Conservation (phyloP, 2,329 filamentous ascomycete genomes). For the Fusarium papillatum region DNA sequence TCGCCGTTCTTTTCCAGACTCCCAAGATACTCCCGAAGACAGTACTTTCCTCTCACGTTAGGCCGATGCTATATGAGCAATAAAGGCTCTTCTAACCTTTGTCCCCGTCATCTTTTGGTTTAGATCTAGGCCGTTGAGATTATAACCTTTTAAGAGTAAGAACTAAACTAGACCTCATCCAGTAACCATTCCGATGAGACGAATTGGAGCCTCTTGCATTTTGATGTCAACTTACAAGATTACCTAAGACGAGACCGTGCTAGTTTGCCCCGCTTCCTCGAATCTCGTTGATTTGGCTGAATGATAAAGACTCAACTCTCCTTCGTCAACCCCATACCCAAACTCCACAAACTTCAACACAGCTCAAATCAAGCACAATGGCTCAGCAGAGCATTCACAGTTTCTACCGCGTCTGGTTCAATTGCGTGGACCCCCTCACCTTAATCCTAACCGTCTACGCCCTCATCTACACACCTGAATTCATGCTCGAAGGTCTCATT, state of each 20-base stretch:
- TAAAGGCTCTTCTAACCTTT: not conserved
- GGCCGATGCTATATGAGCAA: not conserved
- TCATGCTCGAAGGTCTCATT: constrained; percentile 36
- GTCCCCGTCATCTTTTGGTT: not conserved
- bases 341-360: not conserved
- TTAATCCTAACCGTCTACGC: constrained; percentile 29
- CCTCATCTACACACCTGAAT: constrained; percentile 25
- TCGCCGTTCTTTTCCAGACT: not conserved
- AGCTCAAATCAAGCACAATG: constrained; percentile 5
- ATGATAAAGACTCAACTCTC: not conserved
- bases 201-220: not conserved
- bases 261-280: not conserved
- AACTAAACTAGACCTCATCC: not conserved
- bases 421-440: constrained; percentile 32
- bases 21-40: not conserved
- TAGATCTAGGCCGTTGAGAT: not conserved
- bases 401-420: constrained; percentile 43
- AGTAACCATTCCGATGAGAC: too few relatives aligned
- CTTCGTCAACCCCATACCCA: not conserved
- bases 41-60: not conserved
- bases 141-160: not conserved
- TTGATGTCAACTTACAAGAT: not conserved
- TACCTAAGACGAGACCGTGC: not conserved
- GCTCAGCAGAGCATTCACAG: constrained; percentile 1
- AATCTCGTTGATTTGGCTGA: not conserved